phyloP scores from a whole-genome alignment of 352 stramenopile species.

The Pythium utonaiense region DNA sequence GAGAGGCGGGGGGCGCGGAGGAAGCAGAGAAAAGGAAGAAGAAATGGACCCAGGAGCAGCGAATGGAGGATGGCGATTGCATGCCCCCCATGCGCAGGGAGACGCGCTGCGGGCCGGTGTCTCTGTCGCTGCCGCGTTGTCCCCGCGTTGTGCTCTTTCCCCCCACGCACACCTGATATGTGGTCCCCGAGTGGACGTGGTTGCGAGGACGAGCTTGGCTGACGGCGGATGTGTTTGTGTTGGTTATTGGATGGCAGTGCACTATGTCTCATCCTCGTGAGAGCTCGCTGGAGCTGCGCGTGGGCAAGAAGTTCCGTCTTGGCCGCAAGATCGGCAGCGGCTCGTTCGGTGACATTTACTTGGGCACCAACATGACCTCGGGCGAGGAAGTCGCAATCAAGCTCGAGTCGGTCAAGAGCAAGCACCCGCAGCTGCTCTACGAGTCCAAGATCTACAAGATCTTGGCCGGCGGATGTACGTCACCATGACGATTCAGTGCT shows the following conservation, averaged over 20 bases:
- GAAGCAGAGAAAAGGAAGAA: neutral
- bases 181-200: too few relatives aligned
- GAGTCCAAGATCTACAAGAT: conserved; percentile 99
- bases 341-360: conserved; percentile 99
- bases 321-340: conserved; percentile 98
- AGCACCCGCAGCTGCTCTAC: conserved; percentile 98
- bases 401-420: conserved; percentile 96
- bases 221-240: neutral
- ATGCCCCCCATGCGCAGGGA: too few relatives aligned
- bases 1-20: neutral
- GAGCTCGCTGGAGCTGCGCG: conserved; percentile 93
- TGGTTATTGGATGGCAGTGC: conserved; percentile 8
- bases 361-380: conserved; percentile 99
- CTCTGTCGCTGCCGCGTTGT: neutral
- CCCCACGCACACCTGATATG: too few relatives aligned
- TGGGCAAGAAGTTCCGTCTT: conserved; percentile 99
- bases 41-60: too few relatives aligned
- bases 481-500: conserved; percentile 1
- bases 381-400: conserved; percentile 99
- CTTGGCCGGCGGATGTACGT: conserved; percentile 96
- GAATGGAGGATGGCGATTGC: too few relatives aligned
- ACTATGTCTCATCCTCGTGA: conserved; percentile 68
- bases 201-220: neutral
- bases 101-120: neutral
- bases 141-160: too few relatives aligned